phyloP scores from a whole-genome alignment of 345 rosid species.

The Hypericum perforatum region DNA sequence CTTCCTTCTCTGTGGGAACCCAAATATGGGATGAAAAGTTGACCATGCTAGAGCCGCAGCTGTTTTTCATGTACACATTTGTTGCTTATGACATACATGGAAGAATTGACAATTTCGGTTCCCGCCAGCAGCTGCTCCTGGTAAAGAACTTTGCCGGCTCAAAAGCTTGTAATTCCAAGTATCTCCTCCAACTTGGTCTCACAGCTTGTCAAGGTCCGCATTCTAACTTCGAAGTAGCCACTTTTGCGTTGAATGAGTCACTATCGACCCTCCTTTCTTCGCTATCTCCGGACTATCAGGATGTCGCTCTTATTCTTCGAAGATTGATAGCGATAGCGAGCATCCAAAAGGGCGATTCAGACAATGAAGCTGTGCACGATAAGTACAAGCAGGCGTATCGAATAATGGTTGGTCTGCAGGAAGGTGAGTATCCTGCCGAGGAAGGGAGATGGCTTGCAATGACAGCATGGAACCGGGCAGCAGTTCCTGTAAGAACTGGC shows the following conservation, averaged over 20 bases:
- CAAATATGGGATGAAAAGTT: slow-evolving; percentile 20
- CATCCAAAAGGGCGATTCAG: slow-evolving; percentile 59
- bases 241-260: slow-evolving; percentile 60
- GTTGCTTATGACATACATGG: slow-evolving; percentile 59
- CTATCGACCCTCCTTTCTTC: slow-evolving; percentile 61
- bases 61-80: slow-evolving; percentile 62
- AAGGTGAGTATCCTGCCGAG: slow-evolving; percentile 74
- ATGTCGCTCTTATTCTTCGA: slow-evolving; percentile 57
- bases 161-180: slow-evolving; percentile 51
- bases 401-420: slow-evolving; percentile 82
- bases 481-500: slow-evolving; percentile 61
- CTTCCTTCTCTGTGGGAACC: slow-evolving; percentile 23
- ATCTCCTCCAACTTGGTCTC: slow-evolving; percentile 73
- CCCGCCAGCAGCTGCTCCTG: slow-evolving; percentile 37
- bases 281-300: slow-evolving; percentile 51
- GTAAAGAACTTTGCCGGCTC: slow-evolving; percentile 63
- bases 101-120: slow-evolving; percentile 38
- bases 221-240: slow-evolving; percentile 61
- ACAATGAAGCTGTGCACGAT: slow-evolving; percentile 40
- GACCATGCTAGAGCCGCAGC: slow-evolving; percentile 37
- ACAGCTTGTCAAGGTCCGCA: slow-evolving; percentile 58
- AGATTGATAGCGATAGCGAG: slow-evolving; percentile 52
- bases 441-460: slow-evolving; percentile 96
- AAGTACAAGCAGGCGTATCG: slow-evolving; percentile 81
- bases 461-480: slow-evolving; percentile 92